These are phyloP conservation scores for Heterobasidion occidentale DNA, from an alignment of 1,284 basidiomycete species.

Conservation along the genomic window DNA sequence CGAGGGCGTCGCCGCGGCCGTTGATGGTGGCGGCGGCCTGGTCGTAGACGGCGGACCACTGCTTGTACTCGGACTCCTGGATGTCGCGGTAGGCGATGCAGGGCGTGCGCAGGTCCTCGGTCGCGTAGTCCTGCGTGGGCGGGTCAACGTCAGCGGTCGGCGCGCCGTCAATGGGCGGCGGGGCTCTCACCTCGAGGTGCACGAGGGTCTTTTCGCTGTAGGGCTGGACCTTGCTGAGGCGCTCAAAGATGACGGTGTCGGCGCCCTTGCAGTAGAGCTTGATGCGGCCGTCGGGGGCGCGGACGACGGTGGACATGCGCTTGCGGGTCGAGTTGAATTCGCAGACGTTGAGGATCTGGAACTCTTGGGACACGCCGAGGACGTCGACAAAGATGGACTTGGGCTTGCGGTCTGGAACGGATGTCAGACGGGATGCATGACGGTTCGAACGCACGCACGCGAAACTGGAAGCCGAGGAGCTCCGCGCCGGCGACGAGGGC, in stretches of 20 bases:
- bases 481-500: constrained; percentile 95
- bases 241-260: constrained; percentile 93
- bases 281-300: constrained; percentile 78
- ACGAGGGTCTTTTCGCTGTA: constrained; percentile 27
- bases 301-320: constrained; percentile 93
- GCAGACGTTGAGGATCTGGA: constrained; percentile 92
- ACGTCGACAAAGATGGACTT: constrained; percentile 90
- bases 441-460: constrained; percentile 57
- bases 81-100: constrained; percentile 93
- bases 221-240: constrained; percentile 62
- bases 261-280: constrained; percentile 30
- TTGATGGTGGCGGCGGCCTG: constrained; percentile 91
- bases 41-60: constrained; percentile 86
- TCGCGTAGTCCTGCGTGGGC: constrained; percentile 77
- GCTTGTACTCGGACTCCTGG: constrained; percentile 81
- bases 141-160: too few relatives aligned
- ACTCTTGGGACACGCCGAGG: constrained; percentile 69
- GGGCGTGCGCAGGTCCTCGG: constrained; percentile 94
- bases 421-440: not conserved
- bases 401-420: constrained; percentile 83
- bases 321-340: constrained; percentile 99
- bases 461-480: constrained; percentile 88
- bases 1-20: constrained; percentile 88
- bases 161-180: not conserved
- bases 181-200: constrained; percentile 74